Evolutionary conservation across 2,329 filamentous ascomycete genomes (phyloP).

Genomic region (Pseudocercospora fijiensis): DNA sequence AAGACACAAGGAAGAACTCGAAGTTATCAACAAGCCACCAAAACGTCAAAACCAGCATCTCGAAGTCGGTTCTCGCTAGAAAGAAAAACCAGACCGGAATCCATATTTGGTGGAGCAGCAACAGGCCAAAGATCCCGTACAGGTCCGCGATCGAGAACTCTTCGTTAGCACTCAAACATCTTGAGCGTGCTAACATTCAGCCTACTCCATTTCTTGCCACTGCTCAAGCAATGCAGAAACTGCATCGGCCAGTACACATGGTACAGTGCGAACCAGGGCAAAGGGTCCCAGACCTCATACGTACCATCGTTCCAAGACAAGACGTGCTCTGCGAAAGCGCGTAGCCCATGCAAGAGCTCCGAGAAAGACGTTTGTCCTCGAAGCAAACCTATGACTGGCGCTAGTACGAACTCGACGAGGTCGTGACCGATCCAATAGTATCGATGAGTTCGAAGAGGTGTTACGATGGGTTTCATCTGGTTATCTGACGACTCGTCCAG

Average conservation of each 20-base stretch:
- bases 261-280: slow-evolving; percentile 54
- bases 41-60: too few species aligned
- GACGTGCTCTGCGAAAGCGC: slow-evolving; percentile 44
- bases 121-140: too few species aligned
- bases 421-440: slow-evolving; percentile 71
- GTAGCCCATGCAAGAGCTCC: slow-evolving; percentile 31
- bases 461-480: slow-evolving; percentile 19
- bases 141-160: too few species aligned
- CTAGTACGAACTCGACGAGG: slow-evolving; percentile 53
- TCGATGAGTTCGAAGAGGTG: slow-evolving; percentile 29
- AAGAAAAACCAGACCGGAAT: too few species aligned
- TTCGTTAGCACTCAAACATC: slow-evolving; percentile 49
- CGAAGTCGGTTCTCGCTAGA: too few species aligned
- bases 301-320: slow-evolving; percentile 53
- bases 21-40: too few species aligned
- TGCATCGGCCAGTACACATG: slow-evolving; percentile 55
- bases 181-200: slow-evolving; percentile 68
- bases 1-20: not conserved
- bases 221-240: slow-evolving; percentile 50
- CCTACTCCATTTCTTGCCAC: slow-evolving; percentile 59
- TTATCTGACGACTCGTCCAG: slow-evolving; percentile 36
- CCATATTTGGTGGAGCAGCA: too few species aligned
- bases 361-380: slow-evolving; percentile 29
- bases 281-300: slow-evolving; percentile 50
- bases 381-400: slow-evolving; percentile 48